Base-by-base conservation (phyloP, 495 filamentous ascomycete genomes). In the Delitschia confertaspora region DNA sequence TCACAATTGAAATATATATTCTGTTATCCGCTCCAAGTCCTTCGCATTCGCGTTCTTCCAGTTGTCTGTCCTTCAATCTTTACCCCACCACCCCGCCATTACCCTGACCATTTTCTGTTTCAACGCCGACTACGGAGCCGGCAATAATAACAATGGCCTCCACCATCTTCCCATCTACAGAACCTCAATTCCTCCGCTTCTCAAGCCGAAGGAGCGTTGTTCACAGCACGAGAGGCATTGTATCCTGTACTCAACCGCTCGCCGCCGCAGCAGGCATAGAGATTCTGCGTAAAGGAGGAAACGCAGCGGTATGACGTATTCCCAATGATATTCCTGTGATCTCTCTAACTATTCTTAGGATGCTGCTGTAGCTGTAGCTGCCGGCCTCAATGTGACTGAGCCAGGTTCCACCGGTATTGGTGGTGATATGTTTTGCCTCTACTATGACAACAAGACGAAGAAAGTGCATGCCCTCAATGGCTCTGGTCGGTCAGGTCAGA, bases 401-500 rank as follows among this genome's bases (percentile, higher is more conserved):
- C 93, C 91, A 9, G 75, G 79, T 29, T 88, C 82, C 0, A 96
- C 91, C 2, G 91, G 91, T n/a, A 95, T 98, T 49, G 91, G 93
- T 45, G 91, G 91, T 23, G 91, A 98, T 65, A 87, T 95, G 79
- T 98, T 98, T 70, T 93, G 86, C 61, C 79, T 98, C 7, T 96
- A 79, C 72, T 96, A 93, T 66, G 72, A 86, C 56, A 82, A 84
- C 36, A 75, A 82, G 51, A 89, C 80, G 0, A 80, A 80, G 54
- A 84, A 80, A 44, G 76, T 95, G 8, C 80, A 78, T 46, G 83
- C 85, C 6, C 64, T 98, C 49, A 98, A 98, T 63, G 93, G 88
- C 19, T 94, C 88, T 1, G 91, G 91, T 11, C 76, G 93, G 14
- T 78, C 86, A 3, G 78, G 84, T 2, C 68, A 61, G n/a, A 74